Conservation (phyloP, 257 asterid genomes). For the Salvia hispanica region DNA sequence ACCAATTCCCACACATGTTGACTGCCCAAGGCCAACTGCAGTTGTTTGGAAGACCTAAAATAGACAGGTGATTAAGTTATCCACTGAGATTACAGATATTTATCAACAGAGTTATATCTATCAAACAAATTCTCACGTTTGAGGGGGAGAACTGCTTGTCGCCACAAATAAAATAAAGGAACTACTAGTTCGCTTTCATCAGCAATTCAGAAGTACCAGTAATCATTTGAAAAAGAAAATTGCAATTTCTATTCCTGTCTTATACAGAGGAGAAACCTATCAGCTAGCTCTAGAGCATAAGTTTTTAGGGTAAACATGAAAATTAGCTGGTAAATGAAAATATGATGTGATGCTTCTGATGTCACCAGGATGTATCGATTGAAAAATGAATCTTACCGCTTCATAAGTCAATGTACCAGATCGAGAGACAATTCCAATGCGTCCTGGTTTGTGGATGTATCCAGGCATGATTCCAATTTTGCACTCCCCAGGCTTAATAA, state of each 20-base stretch:
- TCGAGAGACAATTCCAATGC: slow-evolving; percentile 88
- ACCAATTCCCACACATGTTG: slow-evolving; percentile 95
- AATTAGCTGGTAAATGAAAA: too few species aligned
- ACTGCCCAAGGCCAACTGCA: slow-evolving; percentile 99
- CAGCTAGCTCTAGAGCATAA: slow-evolving; percentile 9
- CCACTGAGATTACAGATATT: slow-evolving; percentile 7
- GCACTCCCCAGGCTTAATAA: slow-evolving; percentile 98
- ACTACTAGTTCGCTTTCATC: too few species aligned
- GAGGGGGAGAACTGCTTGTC: too few species aligned
- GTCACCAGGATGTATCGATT: not conserved
- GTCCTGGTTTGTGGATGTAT: slow-evolving; percentile 97
- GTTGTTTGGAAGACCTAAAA: slow-evolving; percentile 94
- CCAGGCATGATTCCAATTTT: slow-evolving; percentile 99
- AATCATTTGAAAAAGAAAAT: too few species aligned
- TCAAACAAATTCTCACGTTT: slow-evolving; percentile 6
- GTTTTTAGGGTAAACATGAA: too few species aligned
- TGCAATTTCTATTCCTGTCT: too few species aligned
- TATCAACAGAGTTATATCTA: not conserved
- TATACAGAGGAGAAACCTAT: not conserved
- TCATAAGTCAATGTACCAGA: slow-evolving; percentile 84
- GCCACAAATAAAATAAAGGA: too few species aligned
- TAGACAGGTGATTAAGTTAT: slow-evolving; percentile 26
- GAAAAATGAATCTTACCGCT: slow-evolving; percentile 59
- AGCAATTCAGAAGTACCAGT: too few species aligned
- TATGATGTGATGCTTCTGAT: not conserved